phyloP scores from a whole-genome alignment of 2,329 filamentous ascomycete genomes.

The Trichoderma polysporum region DNA sequence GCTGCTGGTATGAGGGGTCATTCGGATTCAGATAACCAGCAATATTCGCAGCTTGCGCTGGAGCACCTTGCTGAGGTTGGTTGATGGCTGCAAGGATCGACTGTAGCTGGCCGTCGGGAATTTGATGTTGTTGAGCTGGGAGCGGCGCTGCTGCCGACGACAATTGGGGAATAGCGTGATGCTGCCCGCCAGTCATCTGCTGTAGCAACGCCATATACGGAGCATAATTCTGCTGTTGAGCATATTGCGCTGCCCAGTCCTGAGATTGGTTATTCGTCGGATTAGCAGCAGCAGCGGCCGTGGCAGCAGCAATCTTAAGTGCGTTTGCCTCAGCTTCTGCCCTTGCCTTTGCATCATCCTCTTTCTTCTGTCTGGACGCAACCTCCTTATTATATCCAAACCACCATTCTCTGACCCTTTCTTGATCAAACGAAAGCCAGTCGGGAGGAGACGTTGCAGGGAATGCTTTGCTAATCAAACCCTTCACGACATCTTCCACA shows the following conservation, averaged over 20 bases:
- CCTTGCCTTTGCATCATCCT: slow-evolving; percentile 40
- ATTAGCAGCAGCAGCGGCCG: slow-evolving; percentile 21
- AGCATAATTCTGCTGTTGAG: slow-evolving; percentile 34
- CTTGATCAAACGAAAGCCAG: slow-evolving; percentile 49
- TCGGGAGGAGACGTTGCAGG: slow-evolving; percentile 53
- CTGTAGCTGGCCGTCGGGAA: slow-evolving; percentile 42
- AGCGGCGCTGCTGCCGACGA: slow-evolving; percentile 18
- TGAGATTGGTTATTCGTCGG: slow-evolving; percentile 22
- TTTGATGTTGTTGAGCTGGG: slow-evolving; percentile 29
- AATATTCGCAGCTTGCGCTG: slow-evolving; percentile 24
- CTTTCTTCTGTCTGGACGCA: slow-evolving; percentile 39
- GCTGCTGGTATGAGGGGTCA: slow-evolving; percentile 43
- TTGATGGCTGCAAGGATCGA: slow-evolving; percentile 46
- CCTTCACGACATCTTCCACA: slow-evolving; percentile 44
- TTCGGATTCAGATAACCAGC: slow-evolving; percentile 37
- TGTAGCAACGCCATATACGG: slow-evolving; percentile 46
- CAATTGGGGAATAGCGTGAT: slow-evolving; percentile 26
- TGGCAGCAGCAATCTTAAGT: slow-evolving; percentile 27
- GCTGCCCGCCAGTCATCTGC: slow-evolving; percentile 40
- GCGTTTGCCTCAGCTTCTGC: slow-evolving; percentile 35
- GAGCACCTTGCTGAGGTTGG: slow-evolving; percentile 33
- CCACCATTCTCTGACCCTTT: slow-evolving; percentile 54
- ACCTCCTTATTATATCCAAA: slow-evolving; percentile 46
- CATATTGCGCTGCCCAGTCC: slow-evolving; percentile 33
- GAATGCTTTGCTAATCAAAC: slow-evolving; percentile 47